A percentile compares a stretch with the other conserved stretches of the same genome.
These are phyloP conservation scores for Nothomitra cinnamomea DNA, from an alignment of 2,329 filamentous ascomycete species.

Conservation along the genomic window DNA sequence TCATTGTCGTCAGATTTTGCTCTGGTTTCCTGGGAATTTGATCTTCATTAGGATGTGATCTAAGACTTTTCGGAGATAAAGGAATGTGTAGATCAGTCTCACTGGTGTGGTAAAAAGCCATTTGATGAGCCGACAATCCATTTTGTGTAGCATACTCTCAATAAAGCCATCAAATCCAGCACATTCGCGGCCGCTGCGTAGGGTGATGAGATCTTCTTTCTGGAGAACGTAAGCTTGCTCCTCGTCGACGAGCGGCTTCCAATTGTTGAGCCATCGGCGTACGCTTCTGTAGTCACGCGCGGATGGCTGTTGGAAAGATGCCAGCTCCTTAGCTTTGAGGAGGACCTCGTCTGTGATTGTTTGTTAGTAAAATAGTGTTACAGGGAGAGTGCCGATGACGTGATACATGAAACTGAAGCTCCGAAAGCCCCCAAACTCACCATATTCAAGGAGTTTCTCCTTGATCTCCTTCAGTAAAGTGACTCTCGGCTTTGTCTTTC, in stretches of 20 bases:
- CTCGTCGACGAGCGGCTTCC: conserved; percentile 19
- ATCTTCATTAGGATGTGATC: no score
- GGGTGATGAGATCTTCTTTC: conserved; percentile 25
- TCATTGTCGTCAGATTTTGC: conserved; percentile 20
- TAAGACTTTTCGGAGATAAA: no score
- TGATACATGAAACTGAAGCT: no score
- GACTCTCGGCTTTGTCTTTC: conserved; percentile 7
- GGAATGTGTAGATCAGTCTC: no score
- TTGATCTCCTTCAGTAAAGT: conserved; percentile 13
- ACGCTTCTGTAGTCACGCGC: conserved; percentile 24
- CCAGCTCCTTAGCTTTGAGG: conserved; percentile 22
- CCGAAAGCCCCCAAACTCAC: no score
- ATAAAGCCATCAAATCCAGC: conserved; percentile 24
- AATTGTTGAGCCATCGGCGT: conserved; percentile 20
- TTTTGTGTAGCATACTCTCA: conserved; percentile 18
- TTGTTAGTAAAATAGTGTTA: no score
- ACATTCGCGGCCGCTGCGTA: conserved; percentile 24
- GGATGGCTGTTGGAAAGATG: conserved; percentile 22
- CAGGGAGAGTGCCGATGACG: no score
- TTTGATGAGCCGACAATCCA: conserved; percentile 16
- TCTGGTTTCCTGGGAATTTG: conserved; percentile 20
- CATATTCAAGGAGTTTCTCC: conserved; percentile 13
- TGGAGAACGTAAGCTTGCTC: conserved; percentile 21
- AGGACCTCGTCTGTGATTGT: conserved; percentile 24
- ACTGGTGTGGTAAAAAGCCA: conserved; percentile 10